These are phyloP conservation scores for Kockiozyma suomiensis DNA, from an alignment of 805 yeast species.

Conservation along the genomic window DNA sequence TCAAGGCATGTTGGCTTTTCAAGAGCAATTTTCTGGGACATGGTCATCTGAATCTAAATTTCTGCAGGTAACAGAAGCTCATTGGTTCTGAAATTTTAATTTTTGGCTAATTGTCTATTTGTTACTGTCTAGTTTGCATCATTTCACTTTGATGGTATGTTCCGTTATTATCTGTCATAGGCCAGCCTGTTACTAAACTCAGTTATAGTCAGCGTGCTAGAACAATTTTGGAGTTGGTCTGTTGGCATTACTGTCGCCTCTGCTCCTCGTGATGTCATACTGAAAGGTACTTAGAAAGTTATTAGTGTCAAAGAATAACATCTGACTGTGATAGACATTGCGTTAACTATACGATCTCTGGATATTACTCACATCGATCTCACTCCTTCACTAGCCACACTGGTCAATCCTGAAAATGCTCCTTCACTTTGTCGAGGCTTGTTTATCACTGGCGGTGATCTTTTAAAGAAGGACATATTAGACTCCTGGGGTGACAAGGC, in stretches of 20 bases:
- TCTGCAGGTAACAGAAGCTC: slow-evolving; percentile 17
- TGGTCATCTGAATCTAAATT: slow-evolving; percentile 25
- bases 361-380: slow-evolving; percentile 36
- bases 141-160: slow-evolving; percentile 36
- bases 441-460: slow-evolving; percentile 39
- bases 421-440: slow-evolving; percentile 34
- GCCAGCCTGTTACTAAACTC: neutral
- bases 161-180: neutral
- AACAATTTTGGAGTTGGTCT: slow-evolving; percentile 40
- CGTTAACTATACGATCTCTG: slow-evolving; percentile 23
- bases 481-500: slow-evolving; percentile 36
- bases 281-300: slow-evolving; percentile 14
- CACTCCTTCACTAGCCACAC: slow-evolving; percentile 62
- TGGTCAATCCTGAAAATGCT: slow-evolving; percentile 71
- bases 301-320: neutral
- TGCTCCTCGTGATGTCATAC: slow-evolving; percentile 34
- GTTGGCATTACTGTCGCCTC: slow-evolving; percentile 35
- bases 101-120: neutral
- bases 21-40: slow-evolving; percentile 28
- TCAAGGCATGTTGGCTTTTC: slow-evolving; percentile 38
- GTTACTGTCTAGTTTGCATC: slow-evolving; percentile 34
- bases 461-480: slow-evolving; percentile 35
- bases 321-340: slow-evolving; percentile 21
- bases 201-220: slow-evolving; percentile 35
- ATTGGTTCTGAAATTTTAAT: neutral